Base-by-base conservation (phyloP, 2,329 filamentous ascomycete species). In the Rhinocladiella similis region DNA sequence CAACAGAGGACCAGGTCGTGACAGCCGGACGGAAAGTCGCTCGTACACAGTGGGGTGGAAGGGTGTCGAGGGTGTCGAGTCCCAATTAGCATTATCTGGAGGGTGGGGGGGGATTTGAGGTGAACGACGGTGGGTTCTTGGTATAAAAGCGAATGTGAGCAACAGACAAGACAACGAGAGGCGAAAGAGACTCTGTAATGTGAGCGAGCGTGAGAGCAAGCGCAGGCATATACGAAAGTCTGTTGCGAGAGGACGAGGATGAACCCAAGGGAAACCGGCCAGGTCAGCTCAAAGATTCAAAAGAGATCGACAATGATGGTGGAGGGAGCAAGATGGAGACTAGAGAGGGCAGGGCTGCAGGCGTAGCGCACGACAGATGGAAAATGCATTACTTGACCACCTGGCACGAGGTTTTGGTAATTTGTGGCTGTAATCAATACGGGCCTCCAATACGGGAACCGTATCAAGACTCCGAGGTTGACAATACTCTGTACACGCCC, bases 81-180 rank as follows among this genome's bases (percentile, higher is more conserved):
- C 33, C 56, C 48, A 53, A 61, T 61, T 59, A 61, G 53, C 56
- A 61, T 61, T 61, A 61, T 61, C 56, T 56, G 49, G 43, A 43
- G 48, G 53, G 45, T 48, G 43, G 46, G 35, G 4, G 18, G 38
- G 10, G n/a, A n/a, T n/a, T 19, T 41, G 50, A 50, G 50, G 49
- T 27, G 20, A 54, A 58, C 39, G 54, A 61, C 43, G 27, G 51
- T 50, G 39, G 47, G 35, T 46, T 25, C 20, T n/a, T 20, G 22
- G 50, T 3, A n/a, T 50, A 33, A 38, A 56, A 61, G 59, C 59
- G 59, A 61, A 54, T 42, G 59, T 61, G 53, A 46, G 52, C 33
- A 47, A 50, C 39, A 50, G 39, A 53, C 53, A 43, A 50, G 47
- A 51, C 45, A 57, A 60, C 57, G 57, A 60, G 45, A 60, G 58